Conservation (phyloP, 2,329 filamentous ascomycete genomes). For the Pestalotiopsis sp. region DNA sequence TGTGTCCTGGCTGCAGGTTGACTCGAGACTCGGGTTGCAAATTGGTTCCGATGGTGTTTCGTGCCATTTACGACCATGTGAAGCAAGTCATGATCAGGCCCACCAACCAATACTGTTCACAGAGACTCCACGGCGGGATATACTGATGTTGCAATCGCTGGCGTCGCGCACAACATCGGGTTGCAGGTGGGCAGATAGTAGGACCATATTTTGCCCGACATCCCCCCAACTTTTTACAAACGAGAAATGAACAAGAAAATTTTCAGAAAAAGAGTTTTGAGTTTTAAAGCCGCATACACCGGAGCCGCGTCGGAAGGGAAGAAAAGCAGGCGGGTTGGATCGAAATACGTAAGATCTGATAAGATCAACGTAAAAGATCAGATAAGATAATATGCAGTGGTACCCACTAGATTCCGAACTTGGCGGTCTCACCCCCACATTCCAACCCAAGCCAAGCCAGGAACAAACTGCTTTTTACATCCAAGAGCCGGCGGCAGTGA, state of each 20-base stretch:
- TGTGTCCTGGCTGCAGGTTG: too few relatives aligned
- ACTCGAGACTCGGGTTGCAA: too few relatives aligned
- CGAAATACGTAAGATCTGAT: background rate
- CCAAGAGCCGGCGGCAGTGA: background rate
- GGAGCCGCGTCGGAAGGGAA: background rate
- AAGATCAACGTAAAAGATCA: background rate
- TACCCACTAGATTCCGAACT: background rate
- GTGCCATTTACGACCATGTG: too few relatives aligned
- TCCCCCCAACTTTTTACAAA: too few relatives aligned
- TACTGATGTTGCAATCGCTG: background rate
- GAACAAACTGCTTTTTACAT: background rate
- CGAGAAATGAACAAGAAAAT: too few relatives aligned
- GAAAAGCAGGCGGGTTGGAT: background rate
- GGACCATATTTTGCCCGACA: too few relatives aligned
- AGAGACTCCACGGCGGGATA: background rate
- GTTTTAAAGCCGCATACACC: background rate
- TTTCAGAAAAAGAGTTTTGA: background rate
- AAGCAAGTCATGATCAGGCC: too few relatives aligned
- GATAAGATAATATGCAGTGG: background rate
- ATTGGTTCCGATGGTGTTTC: too few relatives aligned
- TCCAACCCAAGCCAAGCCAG: background rate
- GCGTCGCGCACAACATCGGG: background rate
- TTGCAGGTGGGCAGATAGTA: too few relatives aligned
- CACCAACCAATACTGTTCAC: too few relatives aligned
- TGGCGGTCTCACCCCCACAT: background rate